Evolutionary conservation across 768 basidiomycete species (phyloP), one percentile per base, ranked within the genome.

Genomic region (Filobasidium floriforme): DNA sequence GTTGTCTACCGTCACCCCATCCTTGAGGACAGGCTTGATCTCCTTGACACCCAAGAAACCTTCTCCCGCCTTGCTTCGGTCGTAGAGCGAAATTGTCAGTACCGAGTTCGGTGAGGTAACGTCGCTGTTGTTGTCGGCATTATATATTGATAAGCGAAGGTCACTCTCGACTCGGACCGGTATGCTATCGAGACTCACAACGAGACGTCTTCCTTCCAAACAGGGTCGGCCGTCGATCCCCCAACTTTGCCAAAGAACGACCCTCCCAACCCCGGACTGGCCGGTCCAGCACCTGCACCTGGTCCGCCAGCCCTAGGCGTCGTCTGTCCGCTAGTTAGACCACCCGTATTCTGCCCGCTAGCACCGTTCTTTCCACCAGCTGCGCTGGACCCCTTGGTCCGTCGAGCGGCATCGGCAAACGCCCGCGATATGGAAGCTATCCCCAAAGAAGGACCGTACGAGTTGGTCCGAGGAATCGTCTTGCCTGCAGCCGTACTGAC

Each of bases 131-230:
- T 46, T 44, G 60, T 9, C 24, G 28, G 28, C 26, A 18, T 40
- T n/a, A 19, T 26, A 52, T 5, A 3, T 14, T 49, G 15, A 37
- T 9, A 46, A 11, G 37, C 15, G 32, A 22, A 22, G 32, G 32
- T 4, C 41, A n/a, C 6, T 18, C 18, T 10, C 12, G 12, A 26
- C 5, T 7, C n/a, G 15, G 41, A 52, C n/a, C n/a, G 15, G 29
- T 59, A 11, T 3, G 11, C 5, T 40, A 41, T 1, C 44, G 49
- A n/a, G 9, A 84, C 93, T 80, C 79, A 97, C 94, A 99, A 99
- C 52, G 90, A 87, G 41, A 98, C 96, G 78, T 98, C 89, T 77
- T 98, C 94, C 81, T 99, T 99, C 96, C 96, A 99, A 24, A 93
- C 87, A 12, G 96, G 94, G 81, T 92, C 97, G 74, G 90, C 84